phyloP scores from a whole-genome alignment of 441 rosid genomes.

The Croton setiger region DNA sequence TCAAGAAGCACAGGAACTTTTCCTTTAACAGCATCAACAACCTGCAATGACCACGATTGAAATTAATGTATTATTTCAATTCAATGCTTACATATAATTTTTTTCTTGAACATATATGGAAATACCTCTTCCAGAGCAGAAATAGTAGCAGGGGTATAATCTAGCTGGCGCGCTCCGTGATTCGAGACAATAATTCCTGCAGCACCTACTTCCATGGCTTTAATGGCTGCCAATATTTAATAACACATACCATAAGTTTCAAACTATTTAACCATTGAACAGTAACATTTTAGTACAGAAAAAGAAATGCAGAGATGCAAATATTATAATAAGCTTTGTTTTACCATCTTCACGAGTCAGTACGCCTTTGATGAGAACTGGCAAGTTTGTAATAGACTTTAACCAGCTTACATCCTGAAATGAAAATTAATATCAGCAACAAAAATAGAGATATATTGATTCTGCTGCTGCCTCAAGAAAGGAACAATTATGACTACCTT shows the following conservation, averaged over 20 bases:
- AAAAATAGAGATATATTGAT: background rate
- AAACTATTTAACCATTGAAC: background rate
- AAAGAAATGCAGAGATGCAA: background rate
- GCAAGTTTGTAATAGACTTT: constrained; percentile 70
- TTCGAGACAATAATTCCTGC: constrained; percentile 52
- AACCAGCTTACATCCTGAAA: constrained; percentile 76
- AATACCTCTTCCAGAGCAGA: constrained; percentile 46
- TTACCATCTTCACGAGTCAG: constrained; percentile 81
- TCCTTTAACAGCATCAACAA: constrained; percentile 63
- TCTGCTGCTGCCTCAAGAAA: background rate
- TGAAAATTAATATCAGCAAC: background rate
- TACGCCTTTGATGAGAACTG: constrained; percentile 68
- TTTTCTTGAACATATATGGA: background rate
- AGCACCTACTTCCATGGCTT: constrained; percentile 48
- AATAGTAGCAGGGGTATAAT: constrained; percentile 46
- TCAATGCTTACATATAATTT: background rate
- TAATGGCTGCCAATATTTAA: constrained; percentile 33
- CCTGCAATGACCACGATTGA: constrained; percentile 35
- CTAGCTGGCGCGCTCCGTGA: constrained; percentile 61
- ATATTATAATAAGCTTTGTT: constrained; percentile 15
- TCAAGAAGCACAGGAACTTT: constrained; percentile 70
- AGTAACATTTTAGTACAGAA: background rate
- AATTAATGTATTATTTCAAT: background rate
- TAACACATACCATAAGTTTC: background rate
- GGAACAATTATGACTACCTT: background rate